These are phyloP conservation scores for Aspergillus alliaceus DNA, from an alignment of 2,329 filamentous ascomycete genomes.

Conservation along the genomic window DNA sequence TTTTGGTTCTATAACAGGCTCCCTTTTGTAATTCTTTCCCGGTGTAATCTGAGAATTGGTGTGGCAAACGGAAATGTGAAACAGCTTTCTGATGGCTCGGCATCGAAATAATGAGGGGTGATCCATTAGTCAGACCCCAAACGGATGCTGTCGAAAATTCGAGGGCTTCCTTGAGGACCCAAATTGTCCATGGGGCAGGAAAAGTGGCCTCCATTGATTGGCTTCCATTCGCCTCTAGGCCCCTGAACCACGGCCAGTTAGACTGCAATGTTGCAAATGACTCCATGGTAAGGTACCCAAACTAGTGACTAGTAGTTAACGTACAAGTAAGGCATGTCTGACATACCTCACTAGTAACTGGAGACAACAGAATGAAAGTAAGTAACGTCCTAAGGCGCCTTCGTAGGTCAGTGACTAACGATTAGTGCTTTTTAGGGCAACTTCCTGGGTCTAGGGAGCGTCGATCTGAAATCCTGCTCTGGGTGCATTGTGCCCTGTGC, in stretches of 20 bases:
- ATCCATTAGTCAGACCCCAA: background rate
- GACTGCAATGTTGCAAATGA: background rate
- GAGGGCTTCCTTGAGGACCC: background rate
- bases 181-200: background rate
- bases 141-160: background rate
- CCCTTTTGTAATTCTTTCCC: background rate
- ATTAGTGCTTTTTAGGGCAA: background rate
- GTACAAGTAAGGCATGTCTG: background rate
- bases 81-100: background rate
- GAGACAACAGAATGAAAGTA: background rate
- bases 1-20: background rate
- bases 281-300: slow-evolving; percentile 5
- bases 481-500: background rate
- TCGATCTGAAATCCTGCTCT: background rate
- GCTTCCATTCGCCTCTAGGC: background rate
- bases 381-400: background rate
- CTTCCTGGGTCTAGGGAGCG: background rate
- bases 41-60: background rate
- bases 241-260: slow-evolving; percentile 1
- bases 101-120: background rate
- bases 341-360: background rate
- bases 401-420: background rate
- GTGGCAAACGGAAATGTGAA: background rate
- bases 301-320: slow-evolving; percentile 1
- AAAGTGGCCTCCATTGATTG: slow-evolving; percentile 16